Percentiles rank a stretch among this genome's conserved stretches.
Conservation (phyloP, 2,329 filamentous ascomycete genomes). For the Zymoseptoria pseudotritici region DNA sequence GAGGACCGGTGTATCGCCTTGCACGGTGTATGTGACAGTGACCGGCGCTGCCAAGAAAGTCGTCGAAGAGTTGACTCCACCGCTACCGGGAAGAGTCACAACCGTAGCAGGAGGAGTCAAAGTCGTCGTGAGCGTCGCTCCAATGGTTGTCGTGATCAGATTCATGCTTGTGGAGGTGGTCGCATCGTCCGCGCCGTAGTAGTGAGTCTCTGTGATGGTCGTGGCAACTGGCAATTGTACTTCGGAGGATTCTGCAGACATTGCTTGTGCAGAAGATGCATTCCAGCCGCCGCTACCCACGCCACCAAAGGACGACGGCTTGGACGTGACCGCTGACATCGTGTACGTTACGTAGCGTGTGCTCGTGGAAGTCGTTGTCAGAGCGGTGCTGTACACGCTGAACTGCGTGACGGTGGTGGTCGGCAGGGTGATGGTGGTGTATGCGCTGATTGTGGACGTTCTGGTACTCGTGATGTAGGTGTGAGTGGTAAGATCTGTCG, state of each 20-base stretch:
- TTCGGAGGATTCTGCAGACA: background rate
- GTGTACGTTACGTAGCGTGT: slow-evolving; percentile 21
- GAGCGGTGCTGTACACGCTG: slow-evolving; percentile 15
- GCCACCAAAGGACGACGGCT: slow-evolving; percentile 17
- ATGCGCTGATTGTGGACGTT: slow-evolving; percentile 8
- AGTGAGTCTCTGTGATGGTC: slow-evolving; percentile 20
- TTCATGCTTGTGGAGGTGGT: slow-evolving; percentile 23
- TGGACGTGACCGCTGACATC: slow-evolving; percentile 12
- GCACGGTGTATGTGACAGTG: slow-evolving; percentile 10
- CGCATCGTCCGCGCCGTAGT: slow-evolving; percentile 18
- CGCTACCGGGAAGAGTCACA: background rate
- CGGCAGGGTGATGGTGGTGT: slow-evolving; percentile 17
- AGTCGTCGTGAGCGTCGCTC: slow-evolving; percentile 12
- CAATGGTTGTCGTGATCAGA: slow-evolving; percentile 21
- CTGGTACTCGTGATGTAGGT: slow-evolving; percentile 8
- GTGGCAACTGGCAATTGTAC: background rate
- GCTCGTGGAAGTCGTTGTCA: slow-evolving; percentile 24
- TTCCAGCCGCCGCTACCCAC: slow-evolving; percentile 25
- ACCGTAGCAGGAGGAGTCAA: slow-evolving; percentile 3
- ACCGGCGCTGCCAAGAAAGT: slow-evolving; percentile 2
- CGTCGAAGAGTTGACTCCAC: background rate
- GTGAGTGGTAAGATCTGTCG: slow-evolving; percentile 4
- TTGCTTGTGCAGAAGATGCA: slow-evolving; percentile 8
- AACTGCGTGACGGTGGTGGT: slow-evolving; percentile 23
- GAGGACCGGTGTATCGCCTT: background rate